phyloP scores from a whole-genome alignment of 2,329 filamentous ascomycete species.

The Exophiala alcalophila region DNA sequence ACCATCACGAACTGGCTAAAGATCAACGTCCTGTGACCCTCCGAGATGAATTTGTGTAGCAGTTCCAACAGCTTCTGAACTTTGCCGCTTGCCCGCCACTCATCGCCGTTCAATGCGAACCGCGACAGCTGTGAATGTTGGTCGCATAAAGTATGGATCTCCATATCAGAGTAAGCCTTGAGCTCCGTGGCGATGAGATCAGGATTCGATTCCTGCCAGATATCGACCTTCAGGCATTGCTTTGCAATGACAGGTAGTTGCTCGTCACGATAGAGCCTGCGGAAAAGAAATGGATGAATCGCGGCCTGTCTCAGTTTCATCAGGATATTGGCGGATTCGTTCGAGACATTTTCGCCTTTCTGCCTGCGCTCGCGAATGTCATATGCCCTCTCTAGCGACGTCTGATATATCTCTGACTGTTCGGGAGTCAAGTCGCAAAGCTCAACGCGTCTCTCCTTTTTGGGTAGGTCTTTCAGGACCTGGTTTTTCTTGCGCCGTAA shows the following conservation, averaged over 20 bases:
- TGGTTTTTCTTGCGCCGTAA: conserved; percentile 90
- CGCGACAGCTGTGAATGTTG: conserved; percentile 53
- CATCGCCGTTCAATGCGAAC: conserved; percentile 57
- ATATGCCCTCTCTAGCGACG: conserved; percentile 61
- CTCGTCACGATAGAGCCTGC: conserved; percentile 72
- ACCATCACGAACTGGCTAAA: conserved; percentile 93
- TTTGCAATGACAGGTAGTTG: conserved; percentile 74
- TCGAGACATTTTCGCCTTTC: conserved; percentile 52
- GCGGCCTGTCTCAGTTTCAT: conserved; percentile 91
- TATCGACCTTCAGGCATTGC: conserved; percentile 68
- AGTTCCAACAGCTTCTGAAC: conserved; percentile 76
- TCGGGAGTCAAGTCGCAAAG: conserved; percentile 73
- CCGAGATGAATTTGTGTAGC: conserved; percentile 67
- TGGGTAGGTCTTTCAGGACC: conserved; percentile 76
- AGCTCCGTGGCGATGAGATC: conserved; percentile 56
- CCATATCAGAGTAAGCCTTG: conserved; percentile 57
- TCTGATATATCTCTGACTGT: conserved; percentile 72
- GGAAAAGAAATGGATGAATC: conserved; percentile 85
- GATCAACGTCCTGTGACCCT: conserved; percentile 81
- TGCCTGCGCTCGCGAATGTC: conserved; percentile 60
- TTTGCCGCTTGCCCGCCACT: conserved; percentile 77
- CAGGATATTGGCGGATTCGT: conserved; percentile 64
- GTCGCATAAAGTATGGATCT: conserved; percentile 57
- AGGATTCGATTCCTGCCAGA: conserved; percentile 50
- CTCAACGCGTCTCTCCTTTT: conserved; percentile 73